Evolutionary conservation across 345 rosid genomes (phyloP).

Genomic region (Hibiscus trionum): DNA sequence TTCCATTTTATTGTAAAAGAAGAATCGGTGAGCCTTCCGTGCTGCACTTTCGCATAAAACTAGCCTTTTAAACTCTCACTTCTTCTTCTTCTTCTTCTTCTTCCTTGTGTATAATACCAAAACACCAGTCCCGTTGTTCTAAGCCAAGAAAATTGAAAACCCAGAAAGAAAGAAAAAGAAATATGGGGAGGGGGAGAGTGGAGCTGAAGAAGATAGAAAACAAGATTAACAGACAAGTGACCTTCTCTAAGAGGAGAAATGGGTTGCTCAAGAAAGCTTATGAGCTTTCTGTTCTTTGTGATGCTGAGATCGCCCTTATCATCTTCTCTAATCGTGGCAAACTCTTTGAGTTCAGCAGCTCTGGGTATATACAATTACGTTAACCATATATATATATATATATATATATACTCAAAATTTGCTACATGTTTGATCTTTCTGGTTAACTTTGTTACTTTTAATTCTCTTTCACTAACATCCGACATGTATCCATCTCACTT

Average conservation of each 20-base stretch:
- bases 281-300: conserved; percentile 78
- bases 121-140: conserved; percentile 4
- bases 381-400: not conserved
- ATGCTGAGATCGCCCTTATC: conserved; percentile 76
- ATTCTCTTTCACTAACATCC: not conserved
- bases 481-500: not conserved
- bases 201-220: conserved; percentile 87
- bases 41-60: not conserved
- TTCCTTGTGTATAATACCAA: no score
- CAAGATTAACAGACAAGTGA: conserved; percentile 79
- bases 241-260: conserved; percentile 74
- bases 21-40: conserved; percentile 13
- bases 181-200: conserved; percentile 87
- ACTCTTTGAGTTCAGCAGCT: conserved; percentile 68
- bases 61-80: no score
- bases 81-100: no score
- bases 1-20: conserved; percentile 30
- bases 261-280: conserved; percentile 77
- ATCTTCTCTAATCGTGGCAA: conserved; percentile 84
- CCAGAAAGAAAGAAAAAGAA: conserved; percentile 11
- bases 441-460: not conserved
- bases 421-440: not conserved
- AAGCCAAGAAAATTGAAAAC: not conserved
- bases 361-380: conserved; percentile 34
- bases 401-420: no score